Evolutionary conservation across 371 early-diverging fungal species (phyloP).

Genomic region (Mycotypha africana): DNA sequence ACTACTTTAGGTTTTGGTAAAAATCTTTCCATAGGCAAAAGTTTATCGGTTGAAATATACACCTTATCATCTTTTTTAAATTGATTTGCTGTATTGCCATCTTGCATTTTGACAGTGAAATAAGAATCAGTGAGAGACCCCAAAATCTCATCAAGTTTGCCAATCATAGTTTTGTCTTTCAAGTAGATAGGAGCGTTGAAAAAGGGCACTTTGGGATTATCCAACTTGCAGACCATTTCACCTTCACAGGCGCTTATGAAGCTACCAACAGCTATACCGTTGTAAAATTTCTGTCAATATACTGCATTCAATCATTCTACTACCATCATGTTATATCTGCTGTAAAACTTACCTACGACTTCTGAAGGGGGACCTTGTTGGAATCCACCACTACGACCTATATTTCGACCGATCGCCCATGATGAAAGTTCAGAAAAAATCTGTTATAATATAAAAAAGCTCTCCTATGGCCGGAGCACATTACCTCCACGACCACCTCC

Average conservation of each 20-base stretch:
- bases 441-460: too few relatives aligned
- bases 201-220: slow-evolving; percentile 93
- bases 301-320: too few relatives aligned
- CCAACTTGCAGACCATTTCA: slow-evolving; percentile 94
- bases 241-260: slow-evolving; percentile 96
- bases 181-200: slow-evolving; percentile 98
- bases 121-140: slow-evolving; percentile 97
- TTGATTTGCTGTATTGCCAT: slow-evolving; percentile 84
- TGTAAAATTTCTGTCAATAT: too few relatives aligned
- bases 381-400: slow-evolving; percentile 58
- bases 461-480: too few relatives aligned
- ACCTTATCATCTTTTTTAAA: slow-evolving; percentile 90
- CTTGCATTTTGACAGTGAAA: slow-evolving; percentile 94
- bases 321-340: too few relatives aligned
- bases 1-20: slow-evolving; percentile 88
- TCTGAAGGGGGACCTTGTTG: slow-evolving; percentile 73
- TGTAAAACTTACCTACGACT: slow-evolving; percentile 71
- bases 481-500: slow-evolving; percentile 43
- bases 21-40: slow-evolving; percentile 95
- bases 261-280: slow-evolving; percentile 84
- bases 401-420: neutral
- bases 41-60: slow-evolving; percentile 88
- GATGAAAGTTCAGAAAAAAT: too few relatives aligned
- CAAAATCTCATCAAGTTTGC: slow-evolving; percentile 99
- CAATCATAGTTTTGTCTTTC: slow-evolving; percentile 96